phyloP scores from a whole-genome alignment of 2,329 filamentous ascomycete genomes.

The Paecilomyces sp. region DNA sequence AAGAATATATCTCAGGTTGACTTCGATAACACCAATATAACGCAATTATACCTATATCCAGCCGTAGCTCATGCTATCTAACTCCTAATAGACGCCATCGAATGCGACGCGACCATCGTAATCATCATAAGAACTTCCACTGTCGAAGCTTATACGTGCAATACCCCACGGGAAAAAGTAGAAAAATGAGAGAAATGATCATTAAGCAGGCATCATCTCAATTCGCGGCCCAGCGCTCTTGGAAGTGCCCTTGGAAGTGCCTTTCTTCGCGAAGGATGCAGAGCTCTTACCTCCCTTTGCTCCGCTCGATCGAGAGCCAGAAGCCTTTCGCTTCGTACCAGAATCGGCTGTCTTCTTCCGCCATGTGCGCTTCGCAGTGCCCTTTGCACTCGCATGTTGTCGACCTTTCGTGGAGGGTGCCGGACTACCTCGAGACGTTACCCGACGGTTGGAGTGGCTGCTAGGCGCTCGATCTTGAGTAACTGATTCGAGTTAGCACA shows the following conservation, averaged over 20 bases:
- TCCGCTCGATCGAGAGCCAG: constrained; percentile 2
- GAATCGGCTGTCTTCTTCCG: constrained; percentile 1
- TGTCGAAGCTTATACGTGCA: background rate
- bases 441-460: background rate
- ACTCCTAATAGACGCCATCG: background rate
- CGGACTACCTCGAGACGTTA: background rate
- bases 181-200: background rate
- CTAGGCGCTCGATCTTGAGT: background rate
- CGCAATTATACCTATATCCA: background rate
- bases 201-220: constrained; percentile 33
- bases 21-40: background rate
- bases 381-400: background rate
- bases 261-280: constrained; percentile 16
- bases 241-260: constrained; percentile 13
- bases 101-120: background rate
- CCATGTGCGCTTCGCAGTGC: background rate
- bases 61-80: background rate
- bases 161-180: background rate
- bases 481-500: constrained; percentile 8
- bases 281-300: constrained; percentile 15
- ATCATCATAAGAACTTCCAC: background rate
- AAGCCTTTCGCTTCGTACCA: background rate
- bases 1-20: too few relatives aligned
- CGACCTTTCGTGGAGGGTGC: background rate
- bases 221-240: constrained; percentile 20